Evolutionary conservation across 495 filamentous ascomycete species (phyloP), one percentile per base, ranked within the genome.

Genomic region (Podospora tetraspora): DNA sequence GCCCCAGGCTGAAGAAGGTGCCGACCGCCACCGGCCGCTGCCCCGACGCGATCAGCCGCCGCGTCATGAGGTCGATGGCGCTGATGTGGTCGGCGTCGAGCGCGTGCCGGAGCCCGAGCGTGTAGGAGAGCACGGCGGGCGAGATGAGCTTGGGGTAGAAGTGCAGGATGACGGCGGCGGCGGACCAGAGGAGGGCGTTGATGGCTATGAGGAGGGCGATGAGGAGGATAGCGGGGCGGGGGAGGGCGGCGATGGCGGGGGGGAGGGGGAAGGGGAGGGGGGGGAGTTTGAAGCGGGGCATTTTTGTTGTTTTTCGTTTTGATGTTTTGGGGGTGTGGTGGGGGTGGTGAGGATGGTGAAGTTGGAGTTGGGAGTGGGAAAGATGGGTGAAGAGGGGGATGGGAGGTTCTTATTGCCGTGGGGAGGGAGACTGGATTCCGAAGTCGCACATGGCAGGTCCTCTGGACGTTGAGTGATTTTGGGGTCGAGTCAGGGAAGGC

Each of bases 81-180:
- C 90, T 89, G 78, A 99, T 97, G 79, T 99, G 95, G 78, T 99
- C 94, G 19, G 95, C 95, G 75, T 97, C 95, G 61, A 97, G 88
- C 3, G 95, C 95, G 84, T 99, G 94, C 63, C 95, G 88, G 23
- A 99, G 85, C 8, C 95, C 94, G 7, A 99, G 84, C 0, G 93
- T 94, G 77, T 96, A 97, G 16, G 94, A 57, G 86, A 90, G 84
- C 19, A 94, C 87, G 5, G 94, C 91, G 4, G 92, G 89, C 19
- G 89, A 90, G 57, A 93, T 87, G 66, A 97, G 81, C 4, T 84
- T 79, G 59, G 84, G 77, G 72, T 82, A 72, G 75, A 76, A 82
- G 67, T 79, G 81, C 25, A 96, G 76, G 8, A 94, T 83, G 62
- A 94, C 85, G 37, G 84, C 92, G 11, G 87, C 86, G 7, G 84